Evolutionary conservation across 1,284 basidiomycete genomes (phyloP), one percentile per base, ranked within the genome.

Genomic region (Vanrija humicola): DNA sequence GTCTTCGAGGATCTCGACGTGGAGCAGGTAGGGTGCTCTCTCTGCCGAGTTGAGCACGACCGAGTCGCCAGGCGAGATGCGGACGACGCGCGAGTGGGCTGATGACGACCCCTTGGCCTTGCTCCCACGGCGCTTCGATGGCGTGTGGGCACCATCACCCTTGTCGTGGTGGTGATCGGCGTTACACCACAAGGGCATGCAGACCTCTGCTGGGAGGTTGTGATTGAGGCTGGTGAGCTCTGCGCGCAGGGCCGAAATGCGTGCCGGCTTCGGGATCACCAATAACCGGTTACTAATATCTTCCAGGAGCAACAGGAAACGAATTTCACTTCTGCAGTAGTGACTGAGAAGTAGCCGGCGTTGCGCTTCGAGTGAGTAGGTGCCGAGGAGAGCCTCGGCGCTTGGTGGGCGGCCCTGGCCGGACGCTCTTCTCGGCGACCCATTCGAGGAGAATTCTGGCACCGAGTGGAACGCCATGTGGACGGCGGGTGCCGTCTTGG

Each of bases 21-120:
- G 83, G 15, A 99, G 82, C 34, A 99, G 81, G 71, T 90, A 99
- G 1, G 96, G 96, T 1, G 92, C 94, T 46, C 89, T 84, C 75
- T 98, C 94, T 3, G 96, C 96, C 38, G 95, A 98, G 73, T 99
- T 99, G 46, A 99, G 84, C 6, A 98, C 96, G 38, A 98, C 96
- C 43, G 91, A 90, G 79, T 99, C 96, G 21, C 93, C 91, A 3
- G 96, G 95, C 16, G 94, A 94, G 73, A 99, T 96, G 64, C 96
- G 86, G 43, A 98, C 91, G 52, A 99, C 92, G 39, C 92, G 86
- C 71, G 98, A 94, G 72, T 99, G 95, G 7, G 87, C 84, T 7
- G 46, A 48, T 48, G 29, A 48, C 26, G 46, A 42, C 2, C 76
- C 73, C 86, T 86, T 34, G 19, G 18, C 42, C 50, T 51, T 44